Evolutionary conservation across 116 monocot genomes (phyloP), one percentile per base, ranked within the genome.

Genomic region (Dioscorea cayenensis): DNA sequence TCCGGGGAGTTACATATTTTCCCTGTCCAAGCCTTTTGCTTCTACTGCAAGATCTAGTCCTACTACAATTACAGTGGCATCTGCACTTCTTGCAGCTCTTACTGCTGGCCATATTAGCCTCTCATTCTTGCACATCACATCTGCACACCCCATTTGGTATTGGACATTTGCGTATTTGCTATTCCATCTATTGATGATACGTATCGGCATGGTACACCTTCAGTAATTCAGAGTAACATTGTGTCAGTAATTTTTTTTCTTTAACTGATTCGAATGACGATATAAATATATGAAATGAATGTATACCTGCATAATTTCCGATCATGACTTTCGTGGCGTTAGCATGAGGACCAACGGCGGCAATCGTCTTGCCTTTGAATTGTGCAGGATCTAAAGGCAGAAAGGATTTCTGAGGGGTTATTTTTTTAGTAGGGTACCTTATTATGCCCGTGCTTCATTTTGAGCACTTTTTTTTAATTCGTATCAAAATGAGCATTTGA

Each of bases 21-120:
- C 43, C 12, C 86, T 36, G 66, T 86, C 86, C 0, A 23, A 19
- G n/a, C 32, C 22, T 68, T 86, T 79, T 1, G 29, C 43, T 64
- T 82, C 86, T 14, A 78, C 36, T 14, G 16, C n/a, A n/a, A n/a
- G n/a, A n/a, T 19, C 1, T 61, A 81, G 20, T 14, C 85, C 81
- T 17, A 51, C 72, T 14, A 85, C 16, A 35, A 81, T 58, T 14
- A 81, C 51, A 4, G 80, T 85, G 5, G 81, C 85, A 14, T 75
- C 75, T 2, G 74, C 77, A 10, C 10, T 35, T 36, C 25, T 74
- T 28, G 71, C 60, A 16, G 84, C 77, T 19, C 65, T 55, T 63
- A 67, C 65, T 29, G 77, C 74, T 1, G 71, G 27, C 37, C 20
- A 66, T 0, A 65, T 52, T 5, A 43, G 3, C 0, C 12, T 12